Base-by-base conservation (phyloP, 805 yeast species). In the Starmerella tilneyi region DNA sequence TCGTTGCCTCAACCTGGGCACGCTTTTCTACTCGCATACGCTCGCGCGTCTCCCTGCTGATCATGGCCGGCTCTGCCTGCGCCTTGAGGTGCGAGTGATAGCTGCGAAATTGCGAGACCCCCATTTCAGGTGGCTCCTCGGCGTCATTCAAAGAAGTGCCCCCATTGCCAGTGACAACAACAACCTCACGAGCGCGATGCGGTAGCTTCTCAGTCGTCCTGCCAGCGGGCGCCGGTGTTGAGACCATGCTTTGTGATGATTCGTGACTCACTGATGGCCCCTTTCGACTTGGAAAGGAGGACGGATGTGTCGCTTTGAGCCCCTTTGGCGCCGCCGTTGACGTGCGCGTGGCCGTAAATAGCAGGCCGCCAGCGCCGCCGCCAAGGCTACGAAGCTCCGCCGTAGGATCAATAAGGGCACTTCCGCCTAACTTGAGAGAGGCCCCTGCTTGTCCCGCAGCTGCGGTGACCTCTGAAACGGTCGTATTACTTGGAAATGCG, bases 1-100 rank as follows among this genome's bases (percentile, higher is more conserved):
- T 57, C 42, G 75, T 69, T 39, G 59, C 36, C 17, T 49, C 46
- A 13, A 59, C 45, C n/a, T 61, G 31, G 49, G 48, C 23, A 34
- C 49, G 43, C 56, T 63, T 49, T 50, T 56, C 46, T 46, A 28
- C n/a, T 52, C 56, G 47, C 47, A 60, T 50, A 54, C 57, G 39
- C 49, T 59, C 68, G 35, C 71, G 66, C 28, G 70, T 56, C 29
- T 68, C 60, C 41, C 62, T 66, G 3, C 77, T 65, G 48, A 71
- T 43, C 51, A 72, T 47, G n/a, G 70, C 71, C 1, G 71, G 59
- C 63, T 54, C 55, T 3, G 58, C 53, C 46, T 62, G 63, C 43
- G 63, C 60, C 2, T 71, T 57, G 9, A 78, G 59, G 45, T 75
- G 65, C 15, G 70, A 58, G 52, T 75, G 80, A 52, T 78, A 78